phyloP scores from a whole-genome alignment of 2,329 filamentous ascomycete species.

The Cryphonectria japonica region DNA sequence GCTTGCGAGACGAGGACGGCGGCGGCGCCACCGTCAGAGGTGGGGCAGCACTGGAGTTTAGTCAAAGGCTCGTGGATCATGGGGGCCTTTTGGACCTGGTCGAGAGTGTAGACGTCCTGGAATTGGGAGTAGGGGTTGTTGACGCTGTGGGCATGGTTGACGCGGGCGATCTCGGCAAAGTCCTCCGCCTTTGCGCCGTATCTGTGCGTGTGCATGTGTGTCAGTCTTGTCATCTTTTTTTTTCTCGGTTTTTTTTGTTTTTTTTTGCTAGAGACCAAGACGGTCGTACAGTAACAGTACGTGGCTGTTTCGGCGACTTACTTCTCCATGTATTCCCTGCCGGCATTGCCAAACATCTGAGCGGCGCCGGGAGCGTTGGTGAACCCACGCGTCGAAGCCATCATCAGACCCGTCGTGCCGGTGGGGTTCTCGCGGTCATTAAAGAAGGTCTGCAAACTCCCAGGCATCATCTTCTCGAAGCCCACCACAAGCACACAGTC shows the following conservation, averaged over 20 bases:
- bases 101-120: slow-evolving; percentile 84
- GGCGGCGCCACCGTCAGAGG: slow-evolving; percentile 88
- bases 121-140: slow-evolving; percentile 99
- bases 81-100: slow-evolving; percentile 75
- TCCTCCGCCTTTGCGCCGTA: slow-evolving; percentile 83
- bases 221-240: too few relatives aligned
- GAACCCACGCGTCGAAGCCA: slow-evolving; percentile 79
- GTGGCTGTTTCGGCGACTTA: slow-evolving; percentile 42
- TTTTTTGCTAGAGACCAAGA: too few relatives aligned
- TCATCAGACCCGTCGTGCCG: slow-evolving; percentile 73
- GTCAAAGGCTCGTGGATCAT: slow-evolving; percentile 87
- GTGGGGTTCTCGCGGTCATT: slow-evolving; percentile 83
- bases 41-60: slow-evolving; percentile 98
- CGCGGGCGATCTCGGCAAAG: slow-evolving; percentile 90
- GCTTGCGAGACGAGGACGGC: slow-evolving; percentile 85
- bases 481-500: slow-evolving; percentile 91
- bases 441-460: slow-evolving; percentile 82
- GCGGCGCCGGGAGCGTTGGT: slow-evolving; percentile 84
- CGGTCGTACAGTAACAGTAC: too few relatives aligned
- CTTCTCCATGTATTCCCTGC: slow-evolving; percentile 93
- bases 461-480: slow-evolving; percentile 98
- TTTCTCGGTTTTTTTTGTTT: too few relatives aligned
- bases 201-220: slow-evolving; percentile 44
- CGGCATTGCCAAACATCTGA: slow-evolving; percentile 95
- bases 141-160: slow-evolving; percentile 91